phyloP scores from a whole-genome alignment of 2,329 filamentous ascomycete genomes.

The Ophiostoma sp. region DNA sequence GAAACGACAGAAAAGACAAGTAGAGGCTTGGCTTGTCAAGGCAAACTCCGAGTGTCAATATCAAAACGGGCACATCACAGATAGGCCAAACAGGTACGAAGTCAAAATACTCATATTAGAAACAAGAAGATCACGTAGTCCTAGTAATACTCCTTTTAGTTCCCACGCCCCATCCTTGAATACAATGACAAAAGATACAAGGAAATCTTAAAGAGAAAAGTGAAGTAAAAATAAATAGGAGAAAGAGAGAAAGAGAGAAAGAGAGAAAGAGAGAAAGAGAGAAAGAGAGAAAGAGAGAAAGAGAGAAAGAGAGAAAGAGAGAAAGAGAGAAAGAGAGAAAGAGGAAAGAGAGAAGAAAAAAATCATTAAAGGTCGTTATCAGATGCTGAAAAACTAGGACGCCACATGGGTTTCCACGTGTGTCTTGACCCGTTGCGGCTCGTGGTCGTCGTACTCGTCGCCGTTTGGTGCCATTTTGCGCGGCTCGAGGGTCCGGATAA shows the following conservation, averaged over 20 bases:
- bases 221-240: neutral
- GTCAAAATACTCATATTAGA: too few species aligned
- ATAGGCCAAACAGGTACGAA: neutral
- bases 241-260: neutral
- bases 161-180: neutral
- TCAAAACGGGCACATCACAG: neutral
- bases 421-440: slow-evolving; percentile 23
- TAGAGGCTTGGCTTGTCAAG: too few species aligned
- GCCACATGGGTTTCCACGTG: slow-evolving; percentile 24
- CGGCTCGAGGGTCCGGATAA: slow-evolving; percentile 24
- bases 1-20: too few species aligned
- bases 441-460: slow-evolving; percentile 20
- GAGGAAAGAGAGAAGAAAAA: neutral
- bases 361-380: neutral
- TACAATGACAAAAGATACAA: neutral
- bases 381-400: neutral
- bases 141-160: neutral
- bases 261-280: neutral
- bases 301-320: neutral
- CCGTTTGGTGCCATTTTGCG: slow-evolving; percentile 18
- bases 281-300: neutral
- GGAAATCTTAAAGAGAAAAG: neutral
- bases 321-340: neutral
- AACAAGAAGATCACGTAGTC: neutral
- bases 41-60: neutral